Evolutionary conservation across 768 basidiomycete genomes (phyloP).

Genomic region (Boletus sensibilis): DNA sequence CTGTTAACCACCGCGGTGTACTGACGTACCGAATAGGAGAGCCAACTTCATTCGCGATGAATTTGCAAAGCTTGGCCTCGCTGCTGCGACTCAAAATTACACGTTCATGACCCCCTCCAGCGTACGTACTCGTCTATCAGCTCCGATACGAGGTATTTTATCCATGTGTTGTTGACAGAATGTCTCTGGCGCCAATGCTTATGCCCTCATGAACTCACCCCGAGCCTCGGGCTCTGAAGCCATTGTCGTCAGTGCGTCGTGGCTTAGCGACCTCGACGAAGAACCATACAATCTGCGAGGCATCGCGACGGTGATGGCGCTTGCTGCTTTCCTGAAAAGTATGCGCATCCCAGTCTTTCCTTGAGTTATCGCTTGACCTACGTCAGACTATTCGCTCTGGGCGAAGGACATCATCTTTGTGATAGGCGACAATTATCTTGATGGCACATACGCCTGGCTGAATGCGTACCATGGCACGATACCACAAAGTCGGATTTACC

Average conservation of each 20-base stretch:
- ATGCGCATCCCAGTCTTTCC: constrained; percentile 16
- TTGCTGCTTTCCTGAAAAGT: constrained; percentile 88
- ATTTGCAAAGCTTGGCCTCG: constrained; percentile 73
- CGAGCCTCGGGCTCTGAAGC: constrained; percentile 93
- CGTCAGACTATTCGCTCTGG: constrained; percentile 83
- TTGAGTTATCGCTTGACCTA: constrained; percentile 2
- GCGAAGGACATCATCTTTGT: constrained; percentile 92
- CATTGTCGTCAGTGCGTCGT: constrained; percentile 88
- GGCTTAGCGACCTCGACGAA: constrained; percentile 65
- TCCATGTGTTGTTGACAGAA: constrained; percentile 38
- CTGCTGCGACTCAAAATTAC: constrained; percentile 69
- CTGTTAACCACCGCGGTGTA: neutral
- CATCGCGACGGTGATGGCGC: constrained; percentile 75
- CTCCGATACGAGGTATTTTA: neutral
- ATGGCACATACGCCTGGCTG: constrained; percentile 94
- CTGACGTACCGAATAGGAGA: constrained; percentile 46
- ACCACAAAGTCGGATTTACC: constrained; percentile 58
- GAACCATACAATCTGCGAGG: constrained; percentile 79
- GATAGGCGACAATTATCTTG: constrained; percentile 81
- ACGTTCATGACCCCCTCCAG: constrained; percentile 48
- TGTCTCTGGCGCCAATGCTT: constrained; percentile 72
- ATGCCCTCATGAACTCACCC: constrained; percentile 79
- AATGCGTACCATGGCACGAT: constrained; percentile 72
- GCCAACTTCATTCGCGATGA: constrained; percentile 59
- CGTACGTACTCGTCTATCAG: constrained; percentile 35